Conservation (phyloP, 2,329 filamentous ascomycete species). For the Aspergillus sojae region DNA sequence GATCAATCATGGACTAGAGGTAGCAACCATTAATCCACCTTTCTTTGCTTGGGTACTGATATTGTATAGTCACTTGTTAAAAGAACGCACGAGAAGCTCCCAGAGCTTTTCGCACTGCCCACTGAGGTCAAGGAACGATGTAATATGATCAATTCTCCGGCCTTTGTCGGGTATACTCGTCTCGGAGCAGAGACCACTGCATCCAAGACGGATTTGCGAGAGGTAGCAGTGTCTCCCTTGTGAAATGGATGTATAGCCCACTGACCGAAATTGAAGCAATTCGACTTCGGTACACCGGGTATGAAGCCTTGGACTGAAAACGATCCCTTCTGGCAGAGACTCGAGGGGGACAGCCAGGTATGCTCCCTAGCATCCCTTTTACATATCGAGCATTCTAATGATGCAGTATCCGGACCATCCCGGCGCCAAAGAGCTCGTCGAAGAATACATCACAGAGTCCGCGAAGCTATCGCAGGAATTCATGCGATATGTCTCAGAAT, state of each 20-base stretch:
- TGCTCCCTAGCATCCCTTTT: neutral
- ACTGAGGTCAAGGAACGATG: slow-evolving; percentile 28
- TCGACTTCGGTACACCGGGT: slow-evolving; percentile 37
- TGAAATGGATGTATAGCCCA: neutral
- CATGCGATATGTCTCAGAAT: slow-evolving; percentile 59
- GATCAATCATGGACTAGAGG: slow-evolving; percentile 39
- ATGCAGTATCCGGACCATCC: slow-evolving; percentile 30
- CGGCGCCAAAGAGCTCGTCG: slow-evolving; percentile 32
- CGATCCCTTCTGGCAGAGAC: slow-evolving; percentile 49
- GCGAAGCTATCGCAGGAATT: slow-evolving; percentile 53
- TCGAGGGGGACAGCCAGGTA: slow-evolving; percentile 35
- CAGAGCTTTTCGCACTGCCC: slow-evolving; percentile 30
- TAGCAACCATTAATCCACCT: slow-evolving; percentile 1
- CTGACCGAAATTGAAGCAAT: slow-evolving; percentile 44
- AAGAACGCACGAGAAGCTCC: slow-evolving; percentile 26
- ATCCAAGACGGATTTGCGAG: slow-evolving; percentile 32
- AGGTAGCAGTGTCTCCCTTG: slow-evolving; percentile 22
- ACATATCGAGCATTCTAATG: neutral
- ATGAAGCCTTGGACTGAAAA: slow-evolving; percentile 35
- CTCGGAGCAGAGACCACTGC: slow-evolving; percentile 40
- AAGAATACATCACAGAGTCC: slow-evolving; percentile 57
- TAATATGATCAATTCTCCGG: slow-evolving; percentile 38
- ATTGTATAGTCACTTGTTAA: slow-evolving; percentile 24
- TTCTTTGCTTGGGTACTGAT: neutral
- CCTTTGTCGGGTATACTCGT: slow-evolving; percentile 37